These are phyloP conservation scores for Apiospora marii DNA, from an alignment of 2,329 filamentous ascomycete genomes.

Conservation along the genomic window DNA sequence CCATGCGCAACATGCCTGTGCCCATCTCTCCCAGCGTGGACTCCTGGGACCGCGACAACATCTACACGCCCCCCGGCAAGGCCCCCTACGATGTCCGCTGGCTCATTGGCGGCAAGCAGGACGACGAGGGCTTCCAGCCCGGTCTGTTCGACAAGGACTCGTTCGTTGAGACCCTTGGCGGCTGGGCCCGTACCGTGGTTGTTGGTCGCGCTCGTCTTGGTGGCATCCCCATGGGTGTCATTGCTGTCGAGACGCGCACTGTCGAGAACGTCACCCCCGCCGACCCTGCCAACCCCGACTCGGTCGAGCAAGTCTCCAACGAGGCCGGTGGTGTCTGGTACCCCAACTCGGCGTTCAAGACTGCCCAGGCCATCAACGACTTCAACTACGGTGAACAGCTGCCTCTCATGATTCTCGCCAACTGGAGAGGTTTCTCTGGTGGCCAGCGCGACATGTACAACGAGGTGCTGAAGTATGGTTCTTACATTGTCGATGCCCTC, in stretches of 20 bases:
- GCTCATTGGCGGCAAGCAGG: slow-evolving; percentile 88
- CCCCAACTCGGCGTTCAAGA: slow-evolving; percentile 99
- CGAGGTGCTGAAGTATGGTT: slow-evolving; percentile 99
- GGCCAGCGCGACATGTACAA: slow-evolving; percentile 99
- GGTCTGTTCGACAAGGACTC: slow-evolving; percentile 97
- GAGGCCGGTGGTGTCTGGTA: slow-evolving; percentile 99
- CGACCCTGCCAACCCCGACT: slow-evolving; percentile 97
- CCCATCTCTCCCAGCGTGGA: slow-evolving; percentile 90
- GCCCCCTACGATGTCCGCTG: slow-evolving; percentile 92
- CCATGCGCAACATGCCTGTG: slow-evolving; percentile 91
- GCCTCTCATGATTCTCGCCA: slow-evolving; percentile 98
- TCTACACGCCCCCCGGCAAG: slow-evolving; percentile 82
- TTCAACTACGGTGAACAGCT: slow-evolving; percentile 99
- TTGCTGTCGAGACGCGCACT: slow-evolving; percentile 92
- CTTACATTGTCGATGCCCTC: slow-evolving; percentile 97
- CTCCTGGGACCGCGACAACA: slow-evolving; percentile 90
- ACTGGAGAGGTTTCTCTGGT: slow-evolving; percentile 99
- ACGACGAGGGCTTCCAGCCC: slow-evolving; percentile 84
- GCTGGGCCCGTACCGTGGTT: slow-evolving; percentile 97
- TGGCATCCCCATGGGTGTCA: slow-evolving; percentile 98
- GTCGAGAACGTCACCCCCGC: slow-evolving; percentile 97
- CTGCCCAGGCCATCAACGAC: slow-evolving; percentile 96
- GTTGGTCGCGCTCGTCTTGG: slow-evolving; percentile 95
- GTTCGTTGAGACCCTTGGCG: slow-evolving; percentile 94
- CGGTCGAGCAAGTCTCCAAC: slow-evolving; percentile 91